These are phyloP conservation scores for Digitaria exilis DNA, from an alignment of 202 grass and related monocot genomes.

Conservation along the genomic window DNA sequence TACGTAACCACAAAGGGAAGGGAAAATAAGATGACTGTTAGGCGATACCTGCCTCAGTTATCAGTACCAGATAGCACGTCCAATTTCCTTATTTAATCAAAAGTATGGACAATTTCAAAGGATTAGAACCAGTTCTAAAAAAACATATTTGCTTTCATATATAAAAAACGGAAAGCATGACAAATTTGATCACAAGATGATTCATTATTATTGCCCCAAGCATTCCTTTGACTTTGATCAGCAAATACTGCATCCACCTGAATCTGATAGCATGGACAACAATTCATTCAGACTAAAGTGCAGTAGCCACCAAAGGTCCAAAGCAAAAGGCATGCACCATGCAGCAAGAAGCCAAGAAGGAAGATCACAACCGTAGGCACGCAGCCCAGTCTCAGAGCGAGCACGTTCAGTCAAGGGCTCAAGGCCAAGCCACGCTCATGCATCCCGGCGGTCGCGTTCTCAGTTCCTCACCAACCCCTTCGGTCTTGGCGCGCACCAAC, in stretches of 20 bases:
- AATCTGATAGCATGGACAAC: neutral
- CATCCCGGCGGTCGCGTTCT: neutral
- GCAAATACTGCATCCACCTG: neutral
- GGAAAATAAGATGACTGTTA: neutral
- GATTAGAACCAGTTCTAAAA: too few species aligned
- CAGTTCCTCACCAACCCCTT: conserved; percentile 4
- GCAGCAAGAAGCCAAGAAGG: neutral
- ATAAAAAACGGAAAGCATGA: neutral
- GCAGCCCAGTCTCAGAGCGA: neutral
- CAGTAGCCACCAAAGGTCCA: neutral
- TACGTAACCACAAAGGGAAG: neutral
- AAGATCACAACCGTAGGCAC: neutral
- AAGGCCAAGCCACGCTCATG: neutral
- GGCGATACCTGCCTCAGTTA: neutral
- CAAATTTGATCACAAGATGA: neutral
- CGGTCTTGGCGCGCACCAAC: neutral
- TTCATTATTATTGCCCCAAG: neutral
- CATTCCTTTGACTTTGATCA: neutral
- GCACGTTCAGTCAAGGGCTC: too few species aligned
- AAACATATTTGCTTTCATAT: neutral
- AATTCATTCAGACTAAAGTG: neutral
- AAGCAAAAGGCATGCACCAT: neutral
- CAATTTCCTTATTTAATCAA: neutral
- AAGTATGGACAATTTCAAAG: too few species aligned
- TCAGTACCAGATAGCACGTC: neutral